These are phyloP conservation scores for Pseudogymnoascus sp. DNA, from an alignment of 2,329 filamentous ascomycete genomes.

Conservation along the genomic window DNA sequence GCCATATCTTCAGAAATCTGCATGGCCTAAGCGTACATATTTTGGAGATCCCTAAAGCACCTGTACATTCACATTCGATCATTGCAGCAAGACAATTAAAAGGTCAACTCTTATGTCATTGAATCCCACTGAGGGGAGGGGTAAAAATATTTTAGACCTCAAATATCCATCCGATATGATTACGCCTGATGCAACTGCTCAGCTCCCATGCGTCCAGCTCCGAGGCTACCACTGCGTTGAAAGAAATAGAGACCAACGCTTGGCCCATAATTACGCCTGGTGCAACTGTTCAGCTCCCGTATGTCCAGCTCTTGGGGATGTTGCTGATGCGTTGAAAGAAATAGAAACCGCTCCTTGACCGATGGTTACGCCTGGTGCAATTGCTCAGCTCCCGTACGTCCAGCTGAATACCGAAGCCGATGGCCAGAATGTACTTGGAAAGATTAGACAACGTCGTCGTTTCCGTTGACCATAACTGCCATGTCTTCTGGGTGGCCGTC, in stretches of 20 bases:
- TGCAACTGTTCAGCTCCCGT: no score
- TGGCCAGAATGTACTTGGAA: background rate
- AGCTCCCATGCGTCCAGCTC: background rate
- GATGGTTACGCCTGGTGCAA: no score
- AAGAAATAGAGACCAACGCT: background rate
- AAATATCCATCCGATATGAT: background rate
- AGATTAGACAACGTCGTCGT: background rate
- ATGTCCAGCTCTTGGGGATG: background rate
- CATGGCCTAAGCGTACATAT: background rate
- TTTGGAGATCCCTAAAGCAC: background rate
- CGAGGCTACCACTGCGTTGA: background rate
- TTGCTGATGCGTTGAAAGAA: background rate
- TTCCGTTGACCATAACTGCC: background rate
- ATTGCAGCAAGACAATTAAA: background rate
- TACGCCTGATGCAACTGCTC: background rate
- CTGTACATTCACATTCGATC: background rate
- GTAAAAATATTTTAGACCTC: background rate
- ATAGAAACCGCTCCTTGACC: background rate
- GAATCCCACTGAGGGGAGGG: background rate
- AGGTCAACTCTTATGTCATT: background rate
- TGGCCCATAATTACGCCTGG: background rate
- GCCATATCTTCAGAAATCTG: background rate
- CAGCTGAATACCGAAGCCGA: background rate
- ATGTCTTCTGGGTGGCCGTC: background rate
- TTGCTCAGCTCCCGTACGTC: no score